phyloP scores from a whole-genome alignment of 1,139 yeast species.

The Trichomonascaceae sp. region DNA sequence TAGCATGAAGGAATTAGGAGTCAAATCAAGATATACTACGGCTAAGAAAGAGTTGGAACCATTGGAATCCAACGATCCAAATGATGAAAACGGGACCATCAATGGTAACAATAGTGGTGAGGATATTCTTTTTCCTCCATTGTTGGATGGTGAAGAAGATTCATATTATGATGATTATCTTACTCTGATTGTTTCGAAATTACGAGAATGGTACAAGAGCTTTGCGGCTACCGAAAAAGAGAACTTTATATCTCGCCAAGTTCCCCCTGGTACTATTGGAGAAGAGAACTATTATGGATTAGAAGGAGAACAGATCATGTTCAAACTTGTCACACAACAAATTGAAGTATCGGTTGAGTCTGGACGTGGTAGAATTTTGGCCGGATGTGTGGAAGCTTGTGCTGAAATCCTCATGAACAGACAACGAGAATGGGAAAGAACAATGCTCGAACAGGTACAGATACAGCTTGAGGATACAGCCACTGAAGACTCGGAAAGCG shows the following conservation, averaged over 20 bases:
- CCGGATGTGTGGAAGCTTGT: slow-evolving; percentile 79
- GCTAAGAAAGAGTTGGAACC: neutral
- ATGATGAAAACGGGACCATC: neutral
- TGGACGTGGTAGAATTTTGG: slow-evolving; percentile 72
- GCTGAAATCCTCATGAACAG: slow-evolving; percentile 54
- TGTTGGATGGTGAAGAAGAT: slow-evolving; percentile 59
- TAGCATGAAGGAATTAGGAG: slow-evolving; percentile 41
- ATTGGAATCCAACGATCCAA: neutral
- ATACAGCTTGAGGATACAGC: slow-evolving; percentile 37
- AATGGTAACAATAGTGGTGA: slow-evolving; percentile 23
- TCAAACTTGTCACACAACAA: slow-evolving; percentile 81
- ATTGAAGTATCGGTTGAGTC: slow-evolving; percentile 90
- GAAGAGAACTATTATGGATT: slow-evolving; percentile 46
- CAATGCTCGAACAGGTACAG: slow-evolving; percentile 57
- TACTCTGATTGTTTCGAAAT: slow-evolving; percentile 58
- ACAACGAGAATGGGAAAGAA: slow-evolving; percentile 52
- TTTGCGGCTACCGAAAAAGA: slow-evolving; percentile 58
- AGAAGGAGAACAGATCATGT: slow-evolving; percentile 63
- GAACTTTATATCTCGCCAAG: slow-evolving; percentile 54
- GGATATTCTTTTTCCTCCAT: slow-evolving; percentile 37
- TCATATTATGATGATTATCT: slow-evolving; percentile 65
- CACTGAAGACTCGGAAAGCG: slow-evolving; percentile 43
- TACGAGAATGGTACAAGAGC: slow-evolving; percentile 76
- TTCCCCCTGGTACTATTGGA: slow-evolving; percentile 67
- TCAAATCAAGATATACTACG: slow-evolving; percentile 13